Evolutionary conservation across 345 rosid species (phyloP), one percentile per base, ranked within the genome.

Genomic region (Brassica napus): DNA sequence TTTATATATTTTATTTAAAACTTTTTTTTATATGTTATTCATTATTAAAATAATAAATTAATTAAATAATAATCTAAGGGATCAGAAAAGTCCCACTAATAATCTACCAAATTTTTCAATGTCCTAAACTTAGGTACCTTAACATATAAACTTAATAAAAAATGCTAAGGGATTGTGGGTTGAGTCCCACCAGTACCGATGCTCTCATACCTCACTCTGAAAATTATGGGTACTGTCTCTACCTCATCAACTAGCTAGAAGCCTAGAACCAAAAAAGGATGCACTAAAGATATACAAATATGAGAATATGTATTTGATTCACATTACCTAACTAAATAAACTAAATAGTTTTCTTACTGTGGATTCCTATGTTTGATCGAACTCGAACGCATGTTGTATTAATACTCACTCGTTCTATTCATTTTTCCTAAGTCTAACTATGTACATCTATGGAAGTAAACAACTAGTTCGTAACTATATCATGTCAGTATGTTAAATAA

Each of bases 331-430:
- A 76, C 24, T 44, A 21, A 6, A 12, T 28, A 67, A 49, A 49
- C 55, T 14, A 76, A n/a, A 15, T 23, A 61, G 4, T 28, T 9
- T 49, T 7, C n/a, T 59, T 34, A 2, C 5, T 30, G 12, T 30
- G 47, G 62, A 31, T 73, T 63, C 62, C 32, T 14, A 64, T 49
- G 65, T 12, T 30, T 47, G 62, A 74, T 74, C 14, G 4, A 74
- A 63, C 3, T 26, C 26, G 24, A 42, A 60, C 39, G 39, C 12
- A 69, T 37, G 39, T 2, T 32, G 35, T 32, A 32, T 34, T 8
- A 34, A 34, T 34, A 34, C 37, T 34, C 37, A 1, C 37, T 34
- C 7, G 1, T 34, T 34, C 37, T 34, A 34, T 72, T 61, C 10
- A 15, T 62, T 39, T 21, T 24, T 72, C 42, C 18, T 26, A 16